Base-by-base conservation (phyloP, 305 asterid species). In the Ruellia speciosa region DNA sequence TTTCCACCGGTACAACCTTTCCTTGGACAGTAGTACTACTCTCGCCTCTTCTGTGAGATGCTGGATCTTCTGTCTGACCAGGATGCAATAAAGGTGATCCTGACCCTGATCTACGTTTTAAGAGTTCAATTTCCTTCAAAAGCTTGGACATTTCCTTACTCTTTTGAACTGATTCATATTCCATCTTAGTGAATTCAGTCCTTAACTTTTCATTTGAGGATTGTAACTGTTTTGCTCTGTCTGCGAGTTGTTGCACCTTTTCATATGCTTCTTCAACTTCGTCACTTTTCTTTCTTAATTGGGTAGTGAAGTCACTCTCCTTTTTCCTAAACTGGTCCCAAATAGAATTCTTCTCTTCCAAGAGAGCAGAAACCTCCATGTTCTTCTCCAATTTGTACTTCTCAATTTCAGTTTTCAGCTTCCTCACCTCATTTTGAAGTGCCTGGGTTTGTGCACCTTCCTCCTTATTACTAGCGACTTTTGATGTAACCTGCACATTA, bases 251-350 rank as follows among this genome's bases (percentile, higher is more conserved):
- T 58, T 54, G 70, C 39, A 77, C 66, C 79, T 74, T 86, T 63
- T 79, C 81, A 52, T 81, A 82, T 28, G 83, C 83, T 40, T 58
- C 62, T 35, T 82, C 83, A 33, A 63, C 71, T 71, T 84, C 90
- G 40, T 70, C 66, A 53, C 46, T 28, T 65, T 80, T 87, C 49
- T 54, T 63, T 63, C 46, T 72, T 57, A 85, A 68, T 69, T 78
- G 74, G 63, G 64, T 63, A 14, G 59, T 68, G 43, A 70, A 71
- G 64, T 77, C 69, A 33, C 56, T 72, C 78, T 90, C 97, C 95
- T 81, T 66, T 58, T 55, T 63, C 20, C 65, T 71, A 31, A 59
- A 80, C 72, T 87, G 96, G 72, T 90, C 83, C 96, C 95, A 85
- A 28, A 80, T 63, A 54, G 87, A 90, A 3, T 60, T 70, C 65